Percentiles rank a stretch among this genome's conserved stretches.
Conservation (phyloP, 352 stramenopile species). For the Phytophthora boehmeriae region DNA sequence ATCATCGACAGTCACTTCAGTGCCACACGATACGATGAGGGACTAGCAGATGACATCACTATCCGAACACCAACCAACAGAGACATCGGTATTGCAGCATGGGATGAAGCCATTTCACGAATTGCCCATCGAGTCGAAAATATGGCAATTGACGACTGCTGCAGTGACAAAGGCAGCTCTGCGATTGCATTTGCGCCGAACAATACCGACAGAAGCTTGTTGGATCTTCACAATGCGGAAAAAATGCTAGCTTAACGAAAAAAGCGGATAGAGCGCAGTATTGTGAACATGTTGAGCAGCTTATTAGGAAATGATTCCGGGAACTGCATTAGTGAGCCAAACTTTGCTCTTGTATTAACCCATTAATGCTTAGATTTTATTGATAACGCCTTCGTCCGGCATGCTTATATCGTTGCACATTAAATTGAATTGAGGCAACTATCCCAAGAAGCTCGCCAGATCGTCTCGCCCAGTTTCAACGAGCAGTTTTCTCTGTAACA, state of each 20-base stretch:
- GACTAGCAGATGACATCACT: not conserved
- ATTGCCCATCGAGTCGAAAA: constrained; percentile 33
- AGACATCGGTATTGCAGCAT: constrained; percentile 13
- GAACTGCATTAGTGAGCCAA: too few relatives aligned
- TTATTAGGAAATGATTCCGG: too few relatives aligned
- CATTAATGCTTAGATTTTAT: too few relatives aligned
- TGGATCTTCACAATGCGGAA: too few relatives aligned
- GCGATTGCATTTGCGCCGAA: too few relatives aligned
- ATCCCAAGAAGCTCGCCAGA: constrained; percentile 1
- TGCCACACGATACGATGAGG: constrained; percentile 4
- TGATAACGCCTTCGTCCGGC: too few relatives aligned
- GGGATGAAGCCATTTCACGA: constrained; percentile 23
- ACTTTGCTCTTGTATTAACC: too few relatives aligned
- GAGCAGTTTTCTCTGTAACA: constrained; percentile 1
- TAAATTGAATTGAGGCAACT: not conserved
- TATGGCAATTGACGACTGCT: constrained; percentile 23
- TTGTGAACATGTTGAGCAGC: too few relatives aligned
- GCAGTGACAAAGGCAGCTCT: too few relatives aligned
- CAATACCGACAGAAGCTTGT: too few relatives aligned
- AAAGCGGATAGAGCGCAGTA: too few relatives aligned
- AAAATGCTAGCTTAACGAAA: too few relatives aligned
- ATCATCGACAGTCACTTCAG: not conserved
- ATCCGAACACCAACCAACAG: constrained; percentile 6
- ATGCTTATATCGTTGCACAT: not conserved
- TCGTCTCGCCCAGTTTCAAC: constrained; percentile 1